Base-by-base conservation (phyloP, 495 filamentous ascomycete species). In the Penicillium daleae region DNA sequence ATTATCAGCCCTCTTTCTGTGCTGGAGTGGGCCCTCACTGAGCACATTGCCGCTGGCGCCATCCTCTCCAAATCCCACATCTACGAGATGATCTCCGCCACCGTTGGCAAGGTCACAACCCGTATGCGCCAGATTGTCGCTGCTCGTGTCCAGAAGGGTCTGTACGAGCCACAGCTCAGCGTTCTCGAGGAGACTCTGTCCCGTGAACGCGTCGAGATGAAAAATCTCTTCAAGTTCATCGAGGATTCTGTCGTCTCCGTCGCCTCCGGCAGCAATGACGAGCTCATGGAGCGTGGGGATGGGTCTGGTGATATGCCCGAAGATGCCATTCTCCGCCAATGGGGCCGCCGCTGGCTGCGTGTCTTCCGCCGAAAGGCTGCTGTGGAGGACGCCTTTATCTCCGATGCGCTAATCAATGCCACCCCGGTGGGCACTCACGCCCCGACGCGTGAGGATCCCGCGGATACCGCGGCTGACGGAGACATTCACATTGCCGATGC, bases 71-170 rank as follows among this genome's bases (percentile, higher is more conserved):
- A 88, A 64, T 78, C 87, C 0, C 87, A 93, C 76, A 80, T 92
- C 7, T 98, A 90, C 78, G 95, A 99, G 76, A 89, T 98, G 77
- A 87, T 97, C 4, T 86, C 86, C 35, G 88, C 88, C 40, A 98
- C 95, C 0, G 87, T 98, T 42, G 84, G 88, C 57, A 99, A 99
- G 77, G 95, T 99, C 50, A 96, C 93, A 19, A 89, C 87, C 63
- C 90, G 95, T 32, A 86, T 97, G 27, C 87, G 92, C 42, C 92
- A 97, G 77, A 90, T 97, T 44, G 86, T 91, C 15, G 75, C 79
- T 5, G 85, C 87, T 26, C 82, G 83, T 24, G 80, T 78, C 15
- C 83, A 83, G 56, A 75, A 74, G 15, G 80, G 78, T 32, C 69
- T 91, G 8, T 82, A 83, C 26, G 78, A 81, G 50, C 83, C 88